Evolutionary conservation across 2,329 filamentous ascomycete species (phyloP).

Genomic region (Alternaria brassicae): DNA sequence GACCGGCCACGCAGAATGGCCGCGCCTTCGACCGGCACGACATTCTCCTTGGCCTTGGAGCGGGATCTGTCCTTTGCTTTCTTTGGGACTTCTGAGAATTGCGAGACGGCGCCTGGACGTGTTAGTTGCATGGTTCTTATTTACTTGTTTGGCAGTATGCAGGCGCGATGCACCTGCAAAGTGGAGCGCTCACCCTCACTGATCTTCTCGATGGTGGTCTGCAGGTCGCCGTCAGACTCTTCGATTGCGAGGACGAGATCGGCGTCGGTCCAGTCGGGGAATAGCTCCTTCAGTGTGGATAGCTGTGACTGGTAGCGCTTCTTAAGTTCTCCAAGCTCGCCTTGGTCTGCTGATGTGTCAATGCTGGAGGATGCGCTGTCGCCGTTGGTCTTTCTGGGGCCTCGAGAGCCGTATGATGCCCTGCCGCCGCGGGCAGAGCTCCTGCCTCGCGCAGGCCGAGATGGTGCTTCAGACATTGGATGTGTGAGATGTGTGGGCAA

Average conservation of each 20-base stretch:
- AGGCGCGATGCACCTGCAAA: slow-evolving; percentile 2
- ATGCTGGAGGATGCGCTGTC: slow-evolving; percentile 67
- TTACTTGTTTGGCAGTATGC: slow-evolving; percentile 3
- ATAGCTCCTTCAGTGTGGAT: slow-evolving; percentile 85
- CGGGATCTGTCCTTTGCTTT: slow-evolving; percentile 76
- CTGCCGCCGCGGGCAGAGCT: slow-evolving; percentile 87
- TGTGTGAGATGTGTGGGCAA: slow-evolving; percentile 52
- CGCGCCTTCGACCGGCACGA: slow-evolving; percentile 60
- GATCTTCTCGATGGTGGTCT: slow-evolving; percentile 77
- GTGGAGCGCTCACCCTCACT: slow-evolving; percentile 68
- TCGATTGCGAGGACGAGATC: slow-evolving; percentile 92
- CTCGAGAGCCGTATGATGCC: slow-evolving; percentile 68
- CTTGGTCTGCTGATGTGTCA: slow-evolving; percentile 77
- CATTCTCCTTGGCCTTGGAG: slow-evolving; percentile 73
- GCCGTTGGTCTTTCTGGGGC: slow-evolving; percentile 69
- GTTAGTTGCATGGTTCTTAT: slow-evolving; percentile 11
- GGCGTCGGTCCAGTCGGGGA: slow-evolving; percentile 93
- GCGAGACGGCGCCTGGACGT: slow-evolving; percentile 72
- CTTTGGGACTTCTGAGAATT: slow-evolving; percentile 80
- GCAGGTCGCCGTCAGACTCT: slow-evolving; percentile 80
- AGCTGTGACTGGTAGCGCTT: slow-evolving; percentile 85
- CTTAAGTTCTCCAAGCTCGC: slow-evolving; percentile 90
- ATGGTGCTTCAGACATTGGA: slow-evolving; percentile 92
- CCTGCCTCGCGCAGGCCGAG: slow-evolving; percentile 87
- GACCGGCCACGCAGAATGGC: slow-evolving; percentile 34